Conservation (phyloP, 176 grass and related monocot genomes). For the Elymus sibiricus region DNA sequence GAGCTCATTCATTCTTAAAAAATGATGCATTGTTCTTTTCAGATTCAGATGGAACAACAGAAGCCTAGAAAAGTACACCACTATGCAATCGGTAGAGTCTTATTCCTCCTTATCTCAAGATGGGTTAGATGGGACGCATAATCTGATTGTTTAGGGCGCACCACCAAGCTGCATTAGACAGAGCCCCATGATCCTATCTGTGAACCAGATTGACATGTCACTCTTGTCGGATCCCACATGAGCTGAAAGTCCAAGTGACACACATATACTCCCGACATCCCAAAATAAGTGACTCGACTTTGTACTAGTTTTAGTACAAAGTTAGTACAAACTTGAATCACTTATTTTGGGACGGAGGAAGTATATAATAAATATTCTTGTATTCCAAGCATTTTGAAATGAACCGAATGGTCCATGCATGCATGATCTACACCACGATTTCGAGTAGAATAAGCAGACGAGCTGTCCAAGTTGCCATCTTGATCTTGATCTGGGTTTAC, state of each 20-base stretch:
- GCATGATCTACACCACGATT: background rate
- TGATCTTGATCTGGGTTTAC: background rate
- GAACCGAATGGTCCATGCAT: background rate
- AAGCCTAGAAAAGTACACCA: constrained; percentile 9
- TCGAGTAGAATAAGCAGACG: background rate
- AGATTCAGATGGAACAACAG: background rate
- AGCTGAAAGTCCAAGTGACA: background rate
- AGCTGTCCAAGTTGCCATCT: background rate
- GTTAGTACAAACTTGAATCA: no score
- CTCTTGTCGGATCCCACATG: background rate
- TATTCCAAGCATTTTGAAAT: background rate
- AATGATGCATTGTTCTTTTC: background rate
- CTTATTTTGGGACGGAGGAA: no score
- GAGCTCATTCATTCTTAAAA: background rate
- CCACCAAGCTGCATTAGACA: background rate
- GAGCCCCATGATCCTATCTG: constrained; percentile 2
- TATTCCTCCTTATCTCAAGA: background rate
- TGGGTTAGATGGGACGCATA: background rate
- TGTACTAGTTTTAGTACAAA: no score
- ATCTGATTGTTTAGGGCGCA: background rate
- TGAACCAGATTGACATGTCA: constrained; percentile 8
- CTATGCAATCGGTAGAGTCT: background rate
- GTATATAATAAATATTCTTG: background rate
- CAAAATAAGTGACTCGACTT: no score
- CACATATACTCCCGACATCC: no score